Evolutionary conservation across 179 eudicot genomes (phyloP).

Genomic region (Gypsophila paniculata): DNA sequence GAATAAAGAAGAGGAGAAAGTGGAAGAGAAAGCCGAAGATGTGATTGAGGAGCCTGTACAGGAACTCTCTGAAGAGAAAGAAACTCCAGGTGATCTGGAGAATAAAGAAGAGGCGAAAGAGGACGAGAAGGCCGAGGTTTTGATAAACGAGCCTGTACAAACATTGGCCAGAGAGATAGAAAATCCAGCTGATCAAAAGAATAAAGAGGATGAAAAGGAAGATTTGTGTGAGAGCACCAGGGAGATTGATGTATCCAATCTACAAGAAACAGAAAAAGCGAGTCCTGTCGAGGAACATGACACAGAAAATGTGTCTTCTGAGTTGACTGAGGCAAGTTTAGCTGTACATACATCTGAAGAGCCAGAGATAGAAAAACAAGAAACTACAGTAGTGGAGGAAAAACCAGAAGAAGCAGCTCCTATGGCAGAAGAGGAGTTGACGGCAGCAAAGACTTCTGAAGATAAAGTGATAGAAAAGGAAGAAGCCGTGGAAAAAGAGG

Average conservation of each 20-base stretch:
- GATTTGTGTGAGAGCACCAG: slow-evolving; percentile 1
- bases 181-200: background rate
- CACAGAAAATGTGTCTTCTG: background rate
- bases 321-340: slow-evolving; percentile 4
- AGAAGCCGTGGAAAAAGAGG: slow-evolving; percentile 6
- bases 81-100: background rate
- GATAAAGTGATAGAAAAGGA: background rate
- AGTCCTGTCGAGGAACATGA: slow-evolving; percentile 6
- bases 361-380: slow-evolving; percentile 10
- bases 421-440: slow-evolving; percentile 1
- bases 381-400: slow-evolving; percentile 16
- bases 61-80: slow-evolving; percentile 1
- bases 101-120: too few species aligned
- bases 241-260: slow-evolving; percentile 10
- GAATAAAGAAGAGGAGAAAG: background rate
- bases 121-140: background rate
- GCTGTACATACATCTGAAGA: background rate
- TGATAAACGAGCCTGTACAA: slow-evolving; percentile 3
- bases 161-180: background rate
- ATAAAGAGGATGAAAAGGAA: slow-evolving; percentile 6
- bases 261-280: slow-evolving; percentile 12
- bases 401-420: slow-evolving; percentile 15
- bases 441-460: background rate
- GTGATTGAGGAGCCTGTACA: slow-evolving; percentile 1
- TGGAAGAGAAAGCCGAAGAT: background rate